Evolutionary conservation across 306 rosid species (phyloP), one percentile per base, ranked within the genome.

Genomic region (Rosa multiflora): DNA sequence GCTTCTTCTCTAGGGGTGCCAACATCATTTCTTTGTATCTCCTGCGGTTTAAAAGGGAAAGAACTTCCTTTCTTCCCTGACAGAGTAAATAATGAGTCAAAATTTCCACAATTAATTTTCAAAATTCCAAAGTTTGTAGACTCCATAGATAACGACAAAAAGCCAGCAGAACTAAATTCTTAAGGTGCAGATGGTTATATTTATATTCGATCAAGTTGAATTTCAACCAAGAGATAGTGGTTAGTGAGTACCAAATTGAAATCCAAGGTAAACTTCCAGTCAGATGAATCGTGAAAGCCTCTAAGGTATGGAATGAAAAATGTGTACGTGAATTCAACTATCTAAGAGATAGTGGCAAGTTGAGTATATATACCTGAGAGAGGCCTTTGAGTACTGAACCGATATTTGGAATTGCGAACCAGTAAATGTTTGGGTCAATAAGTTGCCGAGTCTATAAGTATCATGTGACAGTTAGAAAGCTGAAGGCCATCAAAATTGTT

Each of bases 61-160:
- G 84, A 75, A 95, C 78, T 86, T 95, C 99, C 79, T 93, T 93
- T 89, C 99, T 91, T 80, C 99, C 98, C 97, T 95, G 88, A 82
- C 69, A 78, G 58, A 55, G 85, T 39, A 29, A 73, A 80, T 32
- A 49, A 18, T 67, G 44, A 18, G 14, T 74, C 23, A 74, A 53
- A 42, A 43, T n/a, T 67, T 67, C 6, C 11, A 29, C 68, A n/a
- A 62, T 32, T 29, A 20, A 17, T 14, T 6, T 23, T 29, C 63
- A 3, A n/a, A 56, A 20, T 56, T n/a, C 61, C 61, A 8, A 58
- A 55, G 62, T 55, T 21, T 21, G 32, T 21, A 9, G 12, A 58
- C 14, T 8, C 2, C 12, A 21, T 58, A 58, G 63, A 10, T 8
- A 55, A 58, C 32, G 9, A n/a, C n/a, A n/a, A 49, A n/a, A 21